Percentiles rank a stretch among this genome's conserved stretches.
Evolutionary conservation across 768 basidiomycete species (phyloP).

Genomic region (Nevesoporus exiguus): DNA sequence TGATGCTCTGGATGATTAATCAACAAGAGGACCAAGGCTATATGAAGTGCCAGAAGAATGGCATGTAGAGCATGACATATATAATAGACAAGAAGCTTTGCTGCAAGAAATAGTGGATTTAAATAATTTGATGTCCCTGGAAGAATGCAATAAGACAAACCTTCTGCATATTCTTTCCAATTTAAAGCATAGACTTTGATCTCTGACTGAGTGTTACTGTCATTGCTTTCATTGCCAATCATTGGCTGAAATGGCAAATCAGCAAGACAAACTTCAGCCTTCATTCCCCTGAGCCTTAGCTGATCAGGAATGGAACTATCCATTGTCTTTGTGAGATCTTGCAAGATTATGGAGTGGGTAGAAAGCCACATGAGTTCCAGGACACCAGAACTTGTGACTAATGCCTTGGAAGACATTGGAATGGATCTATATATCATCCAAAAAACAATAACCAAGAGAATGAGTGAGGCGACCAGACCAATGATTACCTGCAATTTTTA

Average conservation of each 20-base stretch:
- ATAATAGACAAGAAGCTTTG: not conserved
- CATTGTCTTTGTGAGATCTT: not conserved
- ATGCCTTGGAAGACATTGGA: not conserved
- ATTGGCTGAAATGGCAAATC: not conserved
- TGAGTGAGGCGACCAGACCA: not conserved
- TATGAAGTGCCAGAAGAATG: not conserved
- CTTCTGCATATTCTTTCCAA: not conserved
- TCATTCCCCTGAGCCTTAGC: not conserved
- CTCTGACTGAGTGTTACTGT: not conserved
- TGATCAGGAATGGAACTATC: not conserved
- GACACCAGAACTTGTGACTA: not conserved
- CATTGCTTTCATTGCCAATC: not conserved
- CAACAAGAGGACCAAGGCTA: not conserved
- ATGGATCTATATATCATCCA: not conserved
- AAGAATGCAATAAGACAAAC: not conserved
- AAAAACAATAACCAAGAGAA: not conserved
- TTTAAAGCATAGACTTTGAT: not conserved
- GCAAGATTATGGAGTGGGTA: not conserved
- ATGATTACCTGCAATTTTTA: not conserved
- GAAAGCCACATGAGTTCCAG: not conserved
- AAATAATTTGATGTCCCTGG: not conserved
- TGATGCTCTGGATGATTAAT: not conserved
- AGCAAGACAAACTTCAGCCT: not conserved
- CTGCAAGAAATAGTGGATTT: not conserved
- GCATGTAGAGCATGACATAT: not conserved